Conservation (phyloP, 2,329 filamentous ascomycete genomes). For the Neoarthrinium moseri region DNA sequence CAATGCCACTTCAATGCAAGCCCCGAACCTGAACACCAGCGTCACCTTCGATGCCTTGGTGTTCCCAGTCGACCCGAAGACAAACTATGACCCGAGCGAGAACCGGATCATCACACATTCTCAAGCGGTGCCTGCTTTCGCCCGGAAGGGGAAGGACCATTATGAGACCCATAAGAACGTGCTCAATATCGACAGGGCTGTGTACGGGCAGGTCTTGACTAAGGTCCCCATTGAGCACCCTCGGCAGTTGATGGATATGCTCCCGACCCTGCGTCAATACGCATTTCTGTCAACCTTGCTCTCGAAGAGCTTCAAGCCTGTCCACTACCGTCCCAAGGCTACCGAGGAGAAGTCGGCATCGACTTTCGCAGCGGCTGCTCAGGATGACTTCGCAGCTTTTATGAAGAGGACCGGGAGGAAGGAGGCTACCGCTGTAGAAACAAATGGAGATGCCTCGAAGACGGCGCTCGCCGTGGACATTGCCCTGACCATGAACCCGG, state of each 20-base stretch:
- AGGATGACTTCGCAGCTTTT: constrained; percentile 19
- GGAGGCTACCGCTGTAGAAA: constrained; percentile 3
- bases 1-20: constrained; percentile 49
- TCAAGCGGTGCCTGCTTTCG: constrained; percentile 38
- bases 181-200: constrained; percentile 69
- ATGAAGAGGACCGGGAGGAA: constrained; percentile 5
- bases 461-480: constrained; percentile 45
- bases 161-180: constrained; percentile 53
- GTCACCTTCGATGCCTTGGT: constrained; percentile 58
- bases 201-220: constrained; percentile 66
- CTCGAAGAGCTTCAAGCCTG: constrained; percentile 54
- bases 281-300: constrained; percentile 67
- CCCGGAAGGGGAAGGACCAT: constrained; percentile 23
- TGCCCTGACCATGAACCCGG: constrained; percentile 49
- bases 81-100: constrained; percentile 55
- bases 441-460: neutral
- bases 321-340: constrained; percentile 19
- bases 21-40: constrained; percentile 29
- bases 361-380: constrained; percentile 19
- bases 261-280: constrained; percentile 76
- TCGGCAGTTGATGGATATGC: constrained; percentile 68
- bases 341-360: constrained; percentile 12
- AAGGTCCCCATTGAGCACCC: constrained; percentile 77
- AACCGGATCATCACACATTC: constrained; percentile 52
- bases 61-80: constrained; percentile 52